A percentile compares a stretch with the other conserved stretches of the same genome.
phyloP scores from a whole-genome alignment of 225 moss, liverwort and hornwort species.

The Polytrichum formosum region DNA sequence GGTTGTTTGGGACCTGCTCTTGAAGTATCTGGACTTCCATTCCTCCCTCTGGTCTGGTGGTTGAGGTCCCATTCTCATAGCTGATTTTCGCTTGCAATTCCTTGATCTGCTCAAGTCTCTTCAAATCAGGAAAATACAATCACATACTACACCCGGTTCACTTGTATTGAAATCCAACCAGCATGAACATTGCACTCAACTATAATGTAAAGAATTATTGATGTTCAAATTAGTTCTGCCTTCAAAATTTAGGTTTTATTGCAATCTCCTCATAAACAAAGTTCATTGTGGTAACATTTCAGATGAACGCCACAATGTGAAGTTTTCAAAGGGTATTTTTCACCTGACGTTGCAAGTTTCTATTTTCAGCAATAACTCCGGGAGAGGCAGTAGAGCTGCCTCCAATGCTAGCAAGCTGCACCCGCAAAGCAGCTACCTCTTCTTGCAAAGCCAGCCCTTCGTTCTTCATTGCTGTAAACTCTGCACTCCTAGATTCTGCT shows the following conservation, averaged over 20 bases:
- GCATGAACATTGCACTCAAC: neutral
- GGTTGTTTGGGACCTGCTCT: constrained; percentile 24
- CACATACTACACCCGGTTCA: neutral
- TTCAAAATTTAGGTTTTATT: too few relatives aligned
- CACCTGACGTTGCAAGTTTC: constrained; percentile 43
- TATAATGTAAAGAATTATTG: too few relatives aligned
- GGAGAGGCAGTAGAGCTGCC: constrained; percentile 12
- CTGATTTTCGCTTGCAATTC: constrained; percentile 1
- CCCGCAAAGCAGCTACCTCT: constrained; percentile 51
- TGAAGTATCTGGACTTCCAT: constrained; percentile 31
- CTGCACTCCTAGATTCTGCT: constrained; percentile 35
- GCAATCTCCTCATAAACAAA: too few relatives aligned
- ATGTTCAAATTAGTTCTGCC: too few relatives aligned
- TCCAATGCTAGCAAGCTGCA: constrained; percentile 33
- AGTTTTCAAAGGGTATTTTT: neutral
- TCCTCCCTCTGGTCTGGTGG: constrained; percentile 8
- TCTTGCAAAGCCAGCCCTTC: constrained; percentile 48
- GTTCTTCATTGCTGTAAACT: constrained; percentile 44
- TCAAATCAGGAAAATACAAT: too few relatives aligned
- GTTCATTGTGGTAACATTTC: too few relatives aligned
- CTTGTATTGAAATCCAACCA: neutral
- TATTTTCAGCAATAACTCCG: constrained; percentile 29
- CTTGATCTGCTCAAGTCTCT: neutral
- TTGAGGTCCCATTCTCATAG: neutral
- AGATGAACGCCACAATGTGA: too few relatives aligned